phyloP scores from a whole-genome alignment of 2,329 filamentous ascomycete species.

The Penicillium freii region DNA sequence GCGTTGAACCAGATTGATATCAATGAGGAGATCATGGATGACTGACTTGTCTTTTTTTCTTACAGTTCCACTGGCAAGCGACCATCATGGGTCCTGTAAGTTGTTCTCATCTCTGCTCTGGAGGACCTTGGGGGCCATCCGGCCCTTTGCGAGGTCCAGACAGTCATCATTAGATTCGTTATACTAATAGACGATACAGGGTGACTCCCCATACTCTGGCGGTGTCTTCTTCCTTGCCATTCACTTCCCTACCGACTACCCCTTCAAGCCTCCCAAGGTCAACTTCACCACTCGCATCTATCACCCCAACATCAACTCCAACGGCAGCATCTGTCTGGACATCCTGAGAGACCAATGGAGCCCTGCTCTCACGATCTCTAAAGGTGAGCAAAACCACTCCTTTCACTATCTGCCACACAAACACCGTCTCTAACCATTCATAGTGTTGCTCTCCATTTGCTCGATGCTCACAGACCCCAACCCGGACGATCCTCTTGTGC shows the following conservation, averaged over 20 bases:
- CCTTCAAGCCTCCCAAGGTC: constrained; percentile 99
- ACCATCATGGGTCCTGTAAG: constrained; percentile 99
- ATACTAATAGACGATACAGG: constrained; percentile 53
- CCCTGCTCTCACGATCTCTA: constrained; percentile 95
- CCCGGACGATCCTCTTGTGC: constrained; percentile 96
- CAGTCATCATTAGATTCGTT: not conserved
- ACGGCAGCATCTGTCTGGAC: constrained; percentile 98
- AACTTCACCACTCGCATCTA: constrained; percentile 99
- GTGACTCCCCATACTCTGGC: constrained; percentile 95
- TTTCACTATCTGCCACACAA: not conserved
- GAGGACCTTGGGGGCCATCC: constrained; percentile 1
- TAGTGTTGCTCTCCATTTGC: constrained; percentile 97
- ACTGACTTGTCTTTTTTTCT: constrained; percentile 32
- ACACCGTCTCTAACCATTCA: constrained; percentile 9
- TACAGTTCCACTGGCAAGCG: constrained; percentile 98
- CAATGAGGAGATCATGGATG: constrained; percentile 8
- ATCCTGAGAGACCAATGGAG: constrained; percentile 99
- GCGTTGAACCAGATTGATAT: constrained; percentile 5
- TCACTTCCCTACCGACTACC: constrained; percentile 99
- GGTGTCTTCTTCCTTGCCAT: constrained; percentile 99
- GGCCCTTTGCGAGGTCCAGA: not conserved
- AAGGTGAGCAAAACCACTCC: constrained; percentile 62
- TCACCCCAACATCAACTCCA: constrained; percentile 99
- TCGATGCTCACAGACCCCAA: constrained; percentile 99
- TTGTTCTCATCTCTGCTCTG: constrained; percentile 31